Evolutionary conservation across 345 rosid genomes (phyloP).

Genomic region (Odontarrhena argentea): DNA sequence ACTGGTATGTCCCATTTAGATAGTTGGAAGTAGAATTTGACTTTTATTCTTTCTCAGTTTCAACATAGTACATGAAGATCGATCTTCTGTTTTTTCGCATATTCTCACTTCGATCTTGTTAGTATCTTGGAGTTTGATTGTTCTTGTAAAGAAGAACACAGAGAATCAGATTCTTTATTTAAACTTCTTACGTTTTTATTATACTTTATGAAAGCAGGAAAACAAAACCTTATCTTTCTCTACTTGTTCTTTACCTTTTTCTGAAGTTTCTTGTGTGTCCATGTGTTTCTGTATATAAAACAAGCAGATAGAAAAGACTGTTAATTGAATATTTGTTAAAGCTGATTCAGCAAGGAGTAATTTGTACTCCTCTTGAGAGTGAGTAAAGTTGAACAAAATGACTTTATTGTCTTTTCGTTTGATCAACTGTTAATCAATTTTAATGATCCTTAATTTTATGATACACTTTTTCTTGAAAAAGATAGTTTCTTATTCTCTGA

Average conservation of each 20-base stretch:
- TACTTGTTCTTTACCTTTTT: slow-evolving; percentile 29
- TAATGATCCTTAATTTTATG: not conserved
- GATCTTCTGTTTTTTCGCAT: slow-evolving; percentile 15
- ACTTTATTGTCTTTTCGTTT: slow-evolving; percentile 3
- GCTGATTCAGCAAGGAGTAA: slow-evolving; percentile 16
- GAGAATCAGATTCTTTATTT: slow-evolving; percentile 34
- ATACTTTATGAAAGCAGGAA: slow-evolving; percentile 25
- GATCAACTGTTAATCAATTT: not conserved
- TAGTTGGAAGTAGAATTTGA: not conserved
- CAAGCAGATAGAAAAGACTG: slow-evolving; percentile 5
- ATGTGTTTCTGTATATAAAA: slow-evolving; percentile 10
- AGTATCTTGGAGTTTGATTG: not conserved
- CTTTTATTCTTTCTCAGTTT: not conserved
- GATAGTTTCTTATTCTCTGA: not conserved
- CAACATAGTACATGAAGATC: not conserved
- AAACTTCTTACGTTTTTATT: not conserved
- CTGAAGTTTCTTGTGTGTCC: slow-evolving; percentile 27
- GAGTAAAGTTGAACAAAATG: not conserved
- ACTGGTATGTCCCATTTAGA: slow-evolving; percentile 4
- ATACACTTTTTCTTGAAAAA: not conserved
- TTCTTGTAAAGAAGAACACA: slow-evolving; percentile 22
- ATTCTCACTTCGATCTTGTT: slow-evolving; percentile 23
- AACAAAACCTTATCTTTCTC: slow-evolving; percentile 27
- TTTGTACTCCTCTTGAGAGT: not conserved
- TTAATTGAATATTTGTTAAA: not conserved